Conservation (phyloP, 2,329 filamentous ascomycete species). For the Colletotrichum sp. region DNA sequence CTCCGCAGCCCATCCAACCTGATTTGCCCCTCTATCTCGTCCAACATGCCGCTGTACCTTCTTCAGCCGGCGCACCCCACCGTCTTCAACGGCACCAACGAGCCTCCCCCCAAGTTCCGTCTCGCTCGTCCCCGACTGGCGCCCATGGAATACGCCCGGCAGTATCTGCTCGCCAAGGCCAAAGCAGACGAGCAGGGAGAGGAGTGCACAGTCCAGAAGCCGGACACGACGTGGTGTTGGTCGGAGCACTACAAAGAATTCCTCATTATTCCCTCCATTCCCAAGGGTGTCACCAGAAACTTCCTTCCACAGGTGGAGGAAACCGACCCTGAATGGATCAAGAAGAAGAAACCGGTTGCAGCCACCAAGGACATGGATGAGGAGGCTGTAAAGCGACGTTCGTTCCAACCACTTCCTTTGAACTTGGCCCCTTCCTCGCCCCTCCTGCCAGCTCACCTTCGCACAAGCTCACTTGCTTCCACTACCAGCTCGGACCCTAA, state of each 20-base stretch:
- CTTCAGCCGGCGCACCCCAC: conserved; percentile 13
- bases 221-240: conserved; percentile 37
- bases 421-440: conserved; percentile 7
- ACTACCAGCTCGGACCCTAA: background rate
- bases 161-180: conserved; percentile 38
- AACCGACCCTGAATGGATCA: background rate
- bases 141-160: conserved; percentile 43
- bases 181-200: conserved; percentile 28
- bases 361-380: background rate
- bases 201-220: conserved; percentile 32
- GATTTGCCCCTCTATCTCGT: background rate
- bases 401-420: conserved; percentile 9
- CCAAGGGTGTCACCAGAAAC: conserved; percentile 25
- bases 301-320: background rate
- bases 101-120: conserved; percentile 9
- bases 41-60: conserved; percentile 11
- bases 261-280: conserved; percentile 38
- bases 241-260: conserved; percentile 36
- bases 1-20: conserved; percentile 9
- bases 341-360: background rate
- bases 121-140: conserved; percentile 31
- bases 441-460: background rate
- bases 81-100: conserved; percentile 5
- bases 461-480: background rate
- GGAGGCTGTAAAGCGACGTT: background rate